Evolutionary conservation across 2,329 filamentous ascomycete genomes (phyloP), one percentile per base, ranked within the genome.

Genomic region (Cladosporium colombiae): DNA sequence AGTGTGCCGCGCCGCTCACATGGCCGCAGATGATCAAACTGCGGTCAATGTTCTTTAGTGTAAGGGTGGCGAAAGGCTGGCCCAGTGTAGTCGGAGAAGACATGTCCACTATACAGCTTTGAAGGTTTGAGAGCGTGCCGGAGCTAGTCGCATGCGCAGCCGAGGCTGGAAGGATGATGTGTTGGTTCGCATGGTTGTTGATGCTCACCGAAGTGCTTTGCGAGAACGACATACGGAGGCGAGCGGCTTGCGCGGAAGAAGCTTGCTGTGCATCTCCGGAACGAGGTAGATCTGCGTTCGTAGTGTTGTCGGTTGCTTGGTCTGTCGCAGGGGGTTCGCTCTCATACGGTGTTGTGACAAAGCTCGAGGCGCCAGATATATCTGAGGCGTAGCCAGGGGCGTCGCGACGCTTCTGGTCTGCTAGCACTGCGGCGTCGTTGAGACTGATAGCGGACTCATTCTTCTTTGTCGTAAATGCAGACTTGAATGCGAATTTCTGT

Each of bases 401-500:
- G 66, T 72, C 76, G 35, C 23, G 61, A 11, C 61, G 61, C 57
- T 79, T 80, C 66, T 84, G 79, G 13, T 80, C 76, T 18, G 84
- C 82, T 18, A 87, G 70, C 65, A 86, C 83, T 6, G 84, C 84
- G 46, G 85, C 85, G 73, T 88, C 83, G 46, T 80, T 81, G 37
- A 87, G 73, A 23, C 85, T 86, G 58, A 87, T 82, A 7, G 84
- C 75, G n/a, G 71, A 74, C 29, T 73, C 74, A 64, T 77, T 77
- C 72, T 77, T 78, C 65, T 72, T 72, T 18, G 69, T 70, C 16
- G 69, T 70, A 68, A 75, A 76, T 25, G 69, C 55, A 14, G 69
- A 72, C 74, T 89, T 96, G 83, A 97, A 97, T 63, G 90, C 86
- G 79, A 97, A 97, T 68, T 92, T 92, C 13, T 88, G 86, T 70